Evolutionary conservation across 495 filamentous ascomycete genomes (phyloP).

Genomic region (Penicillium malachiteum): DNA sequence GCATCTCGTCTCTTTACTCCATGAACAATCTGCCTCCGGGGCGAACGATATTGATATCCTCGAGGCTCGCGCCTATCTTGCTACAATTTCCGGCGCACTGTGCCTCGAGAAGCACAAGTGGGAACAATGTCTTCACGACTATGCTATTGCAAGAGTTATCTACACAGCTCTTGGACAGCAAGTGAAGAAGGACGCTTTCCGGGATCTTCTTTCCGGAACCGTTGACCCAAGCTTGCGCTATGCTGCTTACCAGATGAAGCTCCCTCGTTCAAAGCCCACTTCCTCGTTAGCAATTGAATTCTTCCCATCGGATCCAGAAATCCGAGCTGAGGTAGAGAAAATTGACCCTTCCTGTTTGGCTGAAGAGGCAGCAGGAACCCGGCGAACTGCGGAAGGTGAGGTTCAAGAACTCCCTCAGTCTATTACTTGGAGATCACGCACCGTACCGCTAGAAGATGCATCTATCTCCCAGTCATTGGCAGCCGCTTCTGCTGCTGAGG

Average conservation of each 20-base stretch:
- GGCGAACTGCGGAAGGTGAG: conserved; percentile 47
- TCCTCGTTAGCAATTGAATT: conserved; percentile 70
- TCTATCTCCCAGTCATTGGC: conserved; percentile 77
- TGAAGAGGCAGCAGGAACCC: conserved; percentile 59
- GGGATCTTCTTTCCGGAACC: conserved; percentile 78
- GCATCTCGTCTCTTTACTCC: conserved; percentile 63
- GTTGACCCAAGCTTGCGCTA: conserved; percentile 94
- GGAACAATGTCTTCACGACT: conserved; percentile 73
- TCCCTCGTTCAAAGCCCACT: conserved; percentile 79
- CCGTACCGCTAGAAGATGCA: conserved; percentile 85
- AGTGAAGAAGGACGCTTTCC: conserved; percentile 69
- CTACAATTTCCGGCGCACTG: conserved; percentile 69
- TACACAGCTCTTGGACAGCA: conserved; percentile 71
- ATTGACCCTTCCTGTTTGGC: conserved; percentile 68
- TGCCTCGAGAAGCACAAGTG: conserved; percentile 85
- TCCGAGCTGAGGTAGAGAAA: conserved; percentile 66
- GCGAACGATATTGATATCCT: conserved; percentile 71
- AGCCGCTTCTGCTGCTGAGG: conserved; percentile 53
- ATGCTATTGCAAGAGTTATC: conserved; percentile 74
- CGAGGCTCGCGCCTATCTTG: conserved; percentile 83
- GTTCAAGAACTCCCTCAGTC: conserved; percentile 66
- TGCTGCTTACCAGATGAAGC: conserved; percentile 85
- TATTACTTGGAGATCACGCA: conserved; percentile 86
- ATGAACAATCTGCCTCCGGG: conserved; percentile 54
- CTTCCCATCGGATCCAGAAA: conserved; percentile 63